A percentile compares a stretch with the other conserved stretches of the same genome.
These are phyloP conservation scores for Ustilaginoidea virens DNA, from an alignment of 2,329 filamentous ascomycete genomes.

Conservation along the genomic window DNA sequence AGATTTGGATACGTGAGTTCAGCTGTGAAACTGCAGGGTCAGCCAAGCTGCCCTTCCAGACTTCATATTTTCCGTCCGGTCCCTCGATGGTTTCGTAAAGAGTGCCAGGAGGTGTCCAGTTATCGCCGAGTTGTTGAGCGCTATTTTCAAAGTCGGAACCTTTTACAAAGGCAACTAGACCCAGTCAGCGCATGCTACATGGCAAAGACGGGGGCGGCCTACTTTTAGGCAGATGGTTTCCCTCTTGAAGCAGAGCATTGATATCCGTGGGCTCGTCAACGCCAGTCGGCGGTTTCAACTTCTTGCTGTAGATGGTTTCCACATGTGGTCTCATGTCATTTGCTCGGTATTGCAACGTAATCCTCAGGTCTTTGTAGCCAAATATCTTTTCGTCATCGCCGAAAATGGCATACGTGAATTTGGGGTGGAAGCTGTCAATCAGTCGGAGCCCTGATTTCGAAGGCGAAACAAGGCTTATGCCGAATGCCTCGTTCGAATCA, in stretches of 20 bases:
- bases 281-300: constrained; percentile 47
- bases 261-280: constrained; percentile 58
- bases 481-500: constrained; percentile 46
- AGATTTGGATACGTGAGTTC: constrained; percentile 66
- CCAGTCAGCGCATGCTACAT: constrained; percentile 1
- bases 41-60: constrained; percentile 66
- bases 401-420: constrained; percentile 84
- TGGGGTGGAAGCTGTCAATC: constrained; percentile 60
- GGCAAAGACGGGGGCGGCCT: constrained; percentile 12
- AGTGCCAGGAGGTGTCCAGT: constrained; percentile 60
- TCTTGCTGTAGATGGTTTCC: constrained; percentile 53
- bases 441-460: constrained; percentile 34
- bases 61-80: constrained; percentile 54
- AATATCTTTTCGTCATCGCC: constrained; percentile 87
- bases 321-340: constrained; percentile 67
- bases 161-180: constrained; percentile 50
- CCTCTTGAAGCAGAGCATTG: constrained; percentile 44
- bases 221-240: constrained; percentile 54
- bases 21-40: constrained; percentile 56
- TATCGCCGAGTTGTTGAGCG: constrained; percentile 26
- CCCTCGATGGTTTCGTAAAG: constrained; percentile 48
- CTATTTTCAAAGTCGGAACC: constrained; percentile 44
- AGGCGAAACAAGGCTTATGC: constrained; percentile 41
- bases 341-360: constrained; percentile 53
- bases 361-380: constrained; percentile 69